Conservation (phyloP, 352 stramenopile genomes). For the Pythium scleroteichum region DNA sequence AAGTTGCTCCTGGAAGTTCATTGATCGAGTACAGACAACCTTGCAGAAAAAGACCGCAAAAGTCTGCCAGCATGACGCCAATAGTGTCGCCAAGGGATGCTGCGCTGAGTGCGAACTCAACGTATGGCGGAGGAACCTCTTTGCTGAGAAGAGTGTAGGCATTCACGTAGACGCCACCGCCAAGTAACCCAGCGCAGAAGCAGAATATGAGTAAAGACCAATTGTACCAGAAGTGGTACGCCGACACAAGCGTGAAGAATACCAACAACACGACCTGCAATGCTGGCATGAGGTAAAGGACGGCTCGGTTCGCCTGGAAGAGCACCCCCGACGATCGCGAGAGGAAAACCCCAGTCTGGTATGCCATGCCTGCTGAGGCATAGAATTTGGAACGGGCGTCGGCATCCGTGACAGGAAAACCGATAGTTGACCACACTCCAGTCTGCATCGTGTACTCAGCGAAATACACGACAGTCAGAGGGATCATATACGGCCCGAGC, state of each 20-base stretch:
- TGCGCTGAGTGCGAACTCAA: constrained; percentile 87
- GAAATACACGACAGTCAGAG: constrained; percentile 91
- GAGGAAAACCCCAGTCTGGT: constrained; percentile 93
- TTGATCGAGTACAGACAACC: constrained; percentile 91
- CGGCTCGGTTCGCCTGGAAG: constrained; percentile 60
- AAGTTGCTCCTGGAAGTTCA: constrained; percentile 56
- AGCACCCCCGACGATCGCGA: constrained; percentile 88
- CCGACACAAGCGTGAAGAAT: constrained; percentile 86
- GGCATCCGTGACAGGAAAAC: constrained; percentile 85
- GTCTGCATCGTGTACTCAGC: constrained; percentile 94
- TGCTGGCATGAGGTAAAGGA: constrained; percentile 90
- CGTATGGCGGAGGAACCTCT: constrained; percentile 64
- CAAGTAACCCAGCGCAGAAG: constrained; percentile 88
- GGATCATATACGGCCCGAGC: constrained; percentile 91
- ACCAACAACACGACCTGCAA: constrained; percentile 85
- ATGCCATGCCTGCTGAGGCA: constrained; percentile 86
- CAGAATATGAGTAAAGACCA: constrained; percentile 77
- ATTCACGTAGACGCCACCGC: constrained; percentile 91
- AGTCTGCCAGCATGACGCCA: constrained; percentile 90
- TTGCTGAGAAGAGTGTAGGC: constrained; percentile 88
- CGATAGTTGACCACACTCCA: constrained; percentile 93
- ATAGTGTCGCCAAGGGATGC: constrained; percentile 90
- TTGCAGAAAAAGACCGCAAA: constrained; percentile 88
- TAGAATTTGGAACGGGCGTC: constrained; percentile 88
- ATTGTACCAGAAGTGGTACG: constrained; percentile 87